A percentile compares a stretch with the other conserved stretches of the same genome.
Evolutionary conservation across 495 filamentous ascomycete genomes (phyloP).

Genomic region (Usnea hakonensis): DNA sequence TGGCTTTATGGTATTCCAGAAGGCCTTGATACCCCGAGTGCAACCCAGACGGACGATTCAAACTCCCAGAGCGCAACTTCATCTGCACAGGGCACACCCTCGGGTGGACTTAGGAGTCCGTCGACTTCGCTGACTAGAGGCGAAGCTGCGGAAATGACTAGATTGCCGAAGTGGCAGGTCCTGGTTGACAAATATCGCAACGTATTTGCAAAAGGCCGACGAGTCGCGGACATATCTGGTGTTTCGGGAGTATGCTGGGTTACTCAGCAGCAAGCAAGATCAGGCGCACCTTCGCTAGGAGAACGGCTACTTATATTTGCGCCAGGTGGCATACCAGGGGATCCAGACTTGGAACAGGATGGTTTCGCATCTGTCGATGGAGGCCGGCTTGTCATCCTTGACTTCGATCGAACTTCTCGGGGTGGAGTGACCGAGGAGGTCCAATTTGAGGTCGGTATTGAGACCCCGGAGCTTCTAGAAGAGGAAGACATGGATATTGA

Average conservation of each 20-base stretch:
- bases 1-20: slow-evolving; percentile 79
- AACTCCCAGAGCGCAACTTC: slow-evolving; percentile 10
- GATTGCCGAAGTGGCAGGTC: slow-evolving; percentile 61
- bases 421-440: slow-evolving; percentile 51
- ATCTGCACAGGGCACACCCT: slow-evolving; percentile 18
- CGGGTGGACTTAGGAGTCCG: slow-evolving; percentile 10
- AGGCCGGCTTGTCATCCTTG: slow-evolving; percentile 67
- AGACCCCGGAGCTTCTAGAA: slow-evolving; percentile 57
- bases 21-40: slow-evolving; percentile 50
- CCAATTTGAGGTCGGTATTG: slow-evolving; percentile 68
- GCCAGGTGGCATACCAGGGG: slow-evolving; percentile 56
- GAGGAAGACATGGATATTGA: slow-evolving; percentile 73
- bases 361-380: slow-evolving; percentile 72
- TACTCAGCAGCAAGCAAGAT: slow-evolving; percentile 35
- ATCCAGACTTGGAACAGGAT: slow-evolving; percentile 58
- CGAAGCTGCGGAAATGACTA: slow-evolving; percentile 23
- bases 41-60: slow-evolving; percentile 19
- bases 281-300: slow-evolving; percentile 27
- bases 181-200: slow-evolving; percentile 58
- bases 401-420: slow-evolving; percentile 56
- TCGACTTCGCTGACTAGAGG: slow-evolving; percentile 22
- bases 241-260: slow-evolving; percentile 58
- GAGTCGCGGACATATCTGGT: slow-evolving; percentile 47
- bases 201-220: slow-evolving; percentile 52
- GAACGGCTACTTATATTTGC: slow-evolving; percentile 68